A percentile compares a stretch with the other conserved stretches of the same genome.
Conservation (phyloP, 306 rosid species). For the Ochetophila trinervis region DNA sequence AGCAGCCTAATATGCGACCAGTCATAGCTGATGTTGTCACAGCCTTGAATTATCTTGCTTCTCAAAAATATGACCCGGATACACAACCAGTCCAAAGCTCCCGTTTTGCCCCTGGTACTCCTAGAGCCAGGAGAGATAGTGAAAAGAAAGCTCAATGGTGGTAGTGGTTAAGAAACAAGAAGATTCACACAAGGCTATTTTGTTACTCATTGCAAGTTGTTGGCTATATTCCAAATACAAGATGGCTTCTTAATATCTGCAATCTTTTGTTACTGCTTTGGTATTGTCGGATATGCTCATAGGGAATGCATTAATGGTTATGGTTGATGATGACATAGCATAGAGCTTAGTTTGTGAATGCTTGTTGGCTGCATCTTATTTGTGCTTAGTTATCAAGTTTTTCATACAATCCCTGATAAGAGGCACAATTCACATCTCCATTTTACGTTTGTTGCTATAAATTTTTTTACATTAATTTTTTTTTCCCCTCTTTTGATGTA, state of each 20-base stretch:
- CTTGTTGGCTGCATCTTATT: conserved; percentile 1
- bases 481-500: not conserved
- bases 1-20: conserved; percentile 83
- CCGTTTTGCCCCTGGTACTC: conserved; percentile 52
- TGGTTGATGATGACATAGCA: conserved; percentile 8
- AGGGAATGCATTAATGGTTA: not conserved
- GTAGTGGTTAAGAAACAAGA: conserved; percentile 30
- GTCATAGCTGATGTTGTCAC: conserved; percentile 92
- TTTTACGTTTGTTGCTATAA: conserved; percentile 4
- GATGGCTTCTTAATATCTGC: not conserved
- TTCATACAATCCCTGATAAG: conserved; percentile 10
- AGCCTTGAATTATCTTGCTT: conserved; percentile 82
- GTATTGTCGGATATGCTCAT: not conserved
- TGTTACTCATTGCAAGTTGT: conserved; percentile 6
- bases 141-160: conserved; percentile 39
- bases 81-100: conserved; percentile 51
- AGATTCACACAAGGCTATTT: conserved; percentile 16
- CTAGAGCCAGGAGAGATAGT: conserved; percentile 51
- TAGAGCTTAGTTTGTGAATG: conserved; percentile 6
- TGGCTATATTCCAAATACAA: not conserved
- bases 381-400: not conserved
- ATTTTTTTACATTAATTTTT: not conserved
- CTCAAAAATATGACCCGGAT: conserved; percentile 56
- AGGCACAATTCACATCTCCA: conserved; percentile 20
- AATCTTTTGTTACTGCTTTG: not conserved